Percentiles rank a stretch among this genome's conserved stretches.
phyloP scores from a whole-genome alignment of 768 basidiomycete species.

The Termitomyces sp. region DNA sequence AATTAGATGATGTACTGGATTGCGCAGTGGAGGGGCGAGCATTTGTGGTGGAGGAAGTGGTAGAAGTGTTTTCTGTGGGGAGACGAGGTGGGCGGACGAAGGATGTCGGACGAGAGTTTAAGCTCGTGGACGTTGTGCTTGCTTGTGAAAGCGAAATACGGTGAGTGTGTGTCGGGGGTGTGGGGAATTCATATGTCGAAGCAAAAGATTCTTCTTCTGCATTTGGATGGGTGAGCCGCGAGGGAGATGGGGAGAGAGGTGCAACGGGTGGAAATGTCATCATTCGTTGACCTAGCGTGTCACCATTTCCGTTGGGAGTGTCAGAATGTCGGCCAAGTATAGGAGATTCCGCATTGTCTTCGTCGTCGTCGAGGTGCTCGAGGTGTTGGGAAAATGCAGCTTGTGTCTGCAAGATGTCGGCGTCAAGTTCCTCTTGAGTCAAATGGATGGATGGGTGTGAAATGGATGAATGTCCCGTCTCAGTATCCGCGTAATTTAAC shows the following conservation, averaged over 20 bases:
- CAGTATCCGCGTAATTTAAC: constrained; percentile 17
- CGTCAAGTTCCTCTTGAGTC: constrained; percentile 8
- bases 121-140: not conserved
- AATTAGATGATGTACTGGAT: constrained; percentile 21
- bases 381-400: not conserved
- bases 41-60: not conserved
- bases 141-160: not conserved
- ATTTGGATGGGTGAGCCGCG: not conserved
- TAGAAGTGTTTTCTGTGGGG: not conserved
- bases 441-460: not conserved
- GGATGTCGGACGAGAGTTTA: constrained; percentile 10
- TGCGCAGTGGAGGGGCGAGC: constrained; percentile 12
- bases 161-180: constrained; percentile 7
- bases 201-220: not conserved
- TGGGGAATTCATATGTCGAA: constrained; percentile 8
- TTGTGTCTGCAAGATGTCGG: constrained; percentile 7
- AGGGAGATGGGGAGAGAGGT: constrained; percentile 17
- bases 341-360: constrained; percentile 1
- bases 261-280: constrained; percentile 17
- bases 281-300: constrained; percentile 1
- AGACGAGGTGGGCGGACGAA: not conserved
- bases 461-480: constrained; percentile 10
- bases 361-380: not conserved
- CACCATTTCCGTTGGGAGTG: not conserved
- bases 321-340: not conserved